phyloP scores from a whole-genome alignment of 164 flowering plant species.

The Umbilicus rupestris region DNA sequence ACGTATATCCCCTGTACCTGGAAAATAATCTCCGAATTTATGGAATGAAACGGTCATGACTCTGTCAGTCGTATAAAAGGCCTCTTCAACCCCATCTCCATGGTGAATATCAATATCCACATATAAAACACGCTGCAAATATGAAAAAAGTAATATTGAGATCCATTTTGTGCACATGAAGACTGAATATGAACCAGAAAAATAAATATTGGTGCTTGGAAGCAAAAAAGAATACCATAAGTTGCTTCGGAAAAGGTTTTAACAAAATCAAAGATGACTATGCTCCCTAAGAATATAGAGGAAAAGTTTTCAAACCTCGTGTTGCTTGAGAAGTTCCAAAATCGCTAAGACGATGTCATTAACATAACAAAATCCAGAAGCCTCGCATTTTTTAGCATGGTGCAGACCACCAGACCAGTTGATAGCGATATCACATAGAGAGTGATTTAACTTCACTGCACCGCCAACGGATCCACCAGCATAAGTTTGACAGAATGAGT shows the following conservation, averaged over 20 bases:
- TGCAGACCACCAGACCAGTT: constrained; percentile 62
- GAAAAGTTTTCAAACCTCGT: constrained; percentile 16
- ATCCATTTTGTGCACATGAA: neutral
- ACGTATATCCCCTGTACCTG: constrained; percentile 49
- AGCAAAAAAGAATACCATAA: neutral
- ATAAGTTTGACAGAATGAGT: constrained; percentile 47
- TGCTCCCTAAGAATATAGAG: neutral
- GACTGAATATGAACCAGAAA: neutral
- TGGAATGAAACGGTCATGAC: constrained; percentile 66
- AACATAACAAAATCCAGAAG: constrained; percentile 60
- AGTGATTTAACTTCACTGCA: constrained; percentile 37
- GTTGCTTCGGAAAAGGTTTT: neutral
- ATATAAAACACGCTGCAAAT: constrained; percentile 36
- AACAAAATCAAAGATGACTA: neutral
- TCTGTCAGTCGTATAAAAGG: constrained; percentile 53
- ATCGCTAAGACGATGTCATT: constrained; percentile 51
- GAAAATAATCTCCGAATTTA: constrained; percentile 57
- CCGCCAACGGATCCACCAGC: constrained; percentile 59
- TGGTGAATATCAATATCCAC: constrained; percentile 59
- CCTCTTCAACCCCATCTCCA: constrained; percentile 63
- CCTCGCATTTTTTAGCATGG: constrained; percentile 60
- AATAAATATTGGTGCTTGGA: neutral
- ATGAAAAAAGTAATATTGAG: neutral
- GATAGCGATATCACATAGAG: constrained; percentile 40
- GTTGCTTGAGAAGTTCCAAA: constrained; percentile 41